Conservation (phyloP, 768 basidiomycete genomes). For the Macrolepiota dolichaula region DNA sequence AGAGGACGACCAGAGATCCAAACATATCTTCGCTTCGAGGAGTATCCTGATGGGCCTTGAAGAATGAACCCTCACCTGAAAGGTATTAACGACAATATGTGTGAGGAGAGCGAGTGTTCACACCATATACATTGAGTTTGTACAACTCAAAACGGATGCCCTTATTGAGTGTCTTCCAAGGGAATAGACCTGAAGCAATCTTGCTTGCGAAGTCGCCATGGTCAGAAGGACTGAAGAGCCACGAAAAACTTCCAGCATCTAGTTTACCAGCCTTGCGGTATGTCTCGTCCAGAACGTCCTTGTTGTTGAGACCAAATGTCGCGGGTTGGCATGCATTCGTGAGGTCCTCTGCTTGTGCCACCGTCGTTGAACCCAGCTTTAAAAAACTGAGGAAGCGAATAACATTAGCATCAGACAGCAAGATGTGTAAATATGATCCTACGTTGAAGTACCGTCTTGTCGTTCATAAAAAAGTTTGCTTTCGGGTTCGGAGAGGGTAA, state of each 20-base stretch:
- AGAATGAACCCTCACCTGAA: slow-evolving; percentile 10
- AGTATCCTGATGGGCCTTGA: too few species aligned
- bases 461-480: neutral
- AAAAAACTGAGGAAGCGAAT: too few species aligned
- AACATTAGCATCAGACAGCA: too few species aligned
- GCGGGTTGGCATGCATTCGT: too few species aligned
- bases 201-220: slow-evolving; percentile 17
- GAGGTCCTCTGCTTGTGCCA: too few species aligned
- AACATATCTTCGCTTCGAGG: slow-evolving; percentile 36
- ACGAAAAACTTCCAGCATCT: too few species aligned
- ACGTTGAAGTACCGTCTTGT: neutral
- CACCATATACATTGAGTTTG: slow-evolving; percentile 39
- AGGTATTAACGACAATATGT: neutral
- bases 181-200: slow-evolving; percentile 19
- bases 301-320: too few species aligned
- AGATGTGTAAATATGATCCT: neutral
- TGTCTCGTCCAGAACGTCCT: too few species aligned
- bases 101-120: neutral
- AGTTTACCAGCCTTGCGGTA: too few species aligned
- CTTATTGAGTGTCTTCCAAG: slow-evolving; percentile 11
- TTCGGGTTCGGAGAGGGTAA: neutral
- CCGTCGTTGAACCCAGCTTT: too few species aligned
- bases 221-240: slow-evolving; percentile 3
- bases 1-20: slow-evolving; percentile 43
- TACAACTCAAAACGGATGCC: slow-evolving; percentile 25